These are phyloP conservation scores for Exophiala aquamarina DNA, from an alignment of 2,329 filamentous ascomycete genomes.

Conservation along the genomic window DNA sequence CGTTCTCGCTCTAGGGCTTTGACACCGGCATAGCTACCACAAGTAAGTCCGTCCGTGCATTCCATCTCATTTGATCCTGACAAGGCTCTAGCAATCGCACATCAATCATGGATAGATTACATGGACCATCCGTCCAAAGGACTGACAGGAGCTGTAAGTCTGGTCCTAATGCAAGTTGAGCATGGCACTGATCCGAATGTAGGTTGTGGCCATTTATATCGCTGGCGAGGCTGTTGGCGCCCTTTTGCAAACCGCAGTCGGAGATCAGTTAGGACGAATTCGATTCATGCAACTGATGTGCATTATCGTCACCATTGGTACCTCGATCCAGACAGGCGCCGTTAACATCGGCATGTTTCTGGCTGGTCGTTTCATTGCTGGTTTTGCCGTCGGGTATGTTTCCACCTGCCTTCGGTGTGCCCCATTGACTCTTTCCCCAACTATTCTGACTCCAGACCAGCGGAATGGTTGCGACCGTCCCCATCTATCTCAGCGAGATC, in stretches of 20 bases:
- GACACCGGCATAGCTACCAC: slow-evolving; percentile 63
- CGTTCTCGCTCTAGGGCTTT: slow-evolving; percentile 47
- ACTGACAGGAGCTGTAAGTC: slow-evolving; percentile 52
- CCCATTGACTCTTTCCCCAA: slow-evolving; percentile 56
- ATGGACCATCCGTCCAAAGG: slow-evolving; percentile 57
- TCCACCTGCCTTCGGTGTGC: slow-evolving; percentile 85
- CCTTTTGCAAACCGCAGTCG: slow-evolving; percentile 53
- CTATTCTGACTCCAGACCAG: background rate
- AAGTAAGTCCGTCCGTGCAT: slow-evolving; percentile 39
- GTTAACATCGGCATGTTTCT: slow-evolving; percentile 62
- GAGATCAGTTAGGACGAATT: slow-evolving; percentile 54
- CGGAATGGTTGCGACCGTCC: slow-evolving; percentile 27
- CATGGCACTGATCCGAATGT: slow-evolving; percentile 19
- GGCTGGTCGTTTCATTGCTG: slow-evolving; percentile 71
- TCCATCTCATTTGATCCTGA: slow-evolving; percentile 24
- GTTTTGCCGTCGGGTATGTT: slow-evolving; percentile 77
- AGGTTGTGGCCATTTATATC: slow-evolving; percentile 59
- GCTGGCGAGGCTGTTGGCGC: slow-evolving; percentile 60
- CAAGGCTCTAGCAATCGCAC: slow-evolving; percentile 49
- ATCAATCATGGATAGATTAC: slow-evolving; percentile 60
- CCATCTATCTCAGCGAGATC: slow-evolving; percentile 32
- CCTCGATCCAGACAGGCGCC: slow-evolving; percentile 64
- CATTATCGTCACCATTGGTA: slow-evolving; percentile 67
- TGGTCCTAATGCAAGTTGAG: background rate
- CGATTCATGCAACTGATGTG: slow-evolving; percentile 59